Base-by-base conservation (phyloP, 163 green algal genomes). In the Prototheca cutis region DNA sequence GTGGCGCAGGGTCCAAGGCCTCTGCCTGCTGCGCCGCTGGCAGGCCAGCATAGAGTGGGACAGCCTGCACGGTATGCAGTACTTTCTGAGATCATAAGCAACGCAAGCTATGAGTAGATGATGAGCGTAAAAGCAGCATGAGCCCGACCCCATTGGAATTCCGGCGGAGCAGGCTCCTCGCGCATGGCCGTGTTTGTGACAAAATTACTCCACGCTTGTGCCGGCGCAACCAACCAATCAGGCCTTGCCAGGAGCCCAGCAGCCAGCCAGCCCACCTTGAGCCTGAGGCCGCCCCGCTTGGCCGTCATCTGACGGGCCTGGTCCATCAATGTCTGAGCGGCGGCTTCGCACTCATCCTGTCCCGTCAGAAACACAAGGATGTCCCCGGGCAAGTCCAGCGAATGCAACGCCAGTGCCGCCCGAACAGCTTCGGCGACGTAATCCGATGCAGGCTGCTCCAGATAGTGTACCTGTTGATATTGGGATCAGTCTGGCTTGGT, bases 391-490 rank as follows among this genome's bases (percentile, higher is more conserved):
- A 84, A 48, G 34, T 91, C 80, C 24, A 82, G 74, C n/a, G 45
- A 45, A 78, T 98, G 90, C 4, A 98, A 83, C 4, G 76, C 58
- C 4, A 93, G 53, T 8, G 76, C 84, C 15, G 89, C 71, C 27
- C 82, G 56, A 18, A 96, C 85, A 4, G 89, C 80, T 7, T 72
- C 61, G 13, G 66, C 27, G 5, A 97, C 61, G 65, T 95, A 96
- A 67, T 96, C 71, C 1, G 66, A 55, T 0, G 55, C 53, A 3
- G 83, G 82, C 3, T 78, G 84, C 29, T 89, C 86, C 65, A 76
- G 84, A 84, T 96, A 96, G 66, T 90, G 78, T 42, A 93, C 62
- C 75, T 95, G 78, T n/a, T n/a, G n/a, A n/a, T n/a, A n/a, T n/a
- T n/a, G n/a, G n/a, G n/a, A n/a, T n/a, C n/a, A n/a, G n/a, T n/a